Base-by-base conservation (phyloP, 345 rosid species). In the Syzygium aqueum region DNA sequence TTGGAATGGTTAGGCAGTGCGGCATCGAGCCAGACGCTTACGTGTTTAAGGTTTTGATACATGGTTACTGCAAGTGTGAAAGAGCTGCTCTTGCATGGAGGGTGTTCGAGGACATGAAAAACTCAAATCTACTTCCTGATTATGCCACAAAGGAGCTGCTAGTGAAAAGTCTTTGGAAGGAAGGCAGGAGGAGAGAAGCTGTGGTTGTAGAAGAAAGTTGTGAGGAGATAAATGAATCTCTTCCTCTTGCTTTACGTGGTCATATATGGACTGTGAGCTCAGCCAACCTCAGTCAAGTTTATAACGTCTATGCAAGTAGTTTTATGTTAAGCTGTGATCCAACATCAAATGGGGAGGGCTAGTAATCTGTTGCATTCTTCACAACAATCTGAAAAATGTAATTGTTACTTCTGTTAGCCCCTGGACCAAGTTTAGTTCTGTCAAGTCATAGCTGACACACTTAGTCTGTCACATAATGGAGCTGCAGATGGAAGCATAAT, bases 171-270 rank as follows among this genome's bases (percentile, higher is more conserved):
- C 96, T 95, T 63, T 96, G 99, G 99, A 94, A 92, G 89, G 98
- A 97, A 94, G 99, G 97, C 90, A 94, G 92, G 92, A 90, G 98
- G 73, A 97, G 90, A 91, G 99, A 97, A 89, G 98, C 98, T 51
- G 98, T 97, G 50, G 85, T 84, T 82, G 95, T 97, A 56, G 95
- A 95, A 93, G 98, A 95, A 89, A 93, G 90, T 46, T 91, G 89
- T 77, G 90, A 88, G 50, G 90, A 88, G 67, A 89, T 73, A 77
- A 89, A 86, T 80, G 91, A 87, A 86, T 91, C 90, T 65, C 90
- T 92, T 91, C 96, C 95, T 51, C 92, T 92, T 88, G 91, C 89
- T 53, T 86, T 94, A 88, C 90, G 84, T 30, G 96, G 98, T 91
- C 98, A 96, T 87, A 82, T 94, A 49, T 95, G 99, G 99, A 95